These are phyloP conservation scores for Backusella tarrabulga DNA, from an alignment of 192 early-diverging fungal genomes.

Conservation along the genomic window DNA sequence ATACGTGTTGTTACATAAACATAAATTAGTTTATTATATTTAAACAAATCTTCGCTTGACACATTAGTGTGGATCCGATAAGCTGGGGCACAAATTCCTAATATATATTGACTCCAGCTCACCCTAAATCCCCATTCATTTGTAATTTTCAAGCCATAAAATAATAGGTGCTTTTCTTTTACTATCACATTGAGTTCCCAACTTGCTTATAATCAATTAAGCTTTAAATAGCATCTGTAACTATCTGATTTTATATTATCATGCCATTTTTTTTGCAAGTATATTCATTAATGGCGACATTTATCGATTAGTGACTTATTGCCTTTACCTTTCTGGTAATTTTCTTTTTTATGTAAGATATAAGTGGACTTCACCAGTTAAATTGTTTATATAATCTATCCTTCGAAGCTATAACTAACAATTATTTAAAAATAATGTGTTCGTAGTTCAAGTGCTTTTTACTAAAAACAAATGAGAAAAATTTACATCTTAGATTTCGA, in stretches of 20 bases:
- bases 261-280: no score
- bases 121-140: not conserved
- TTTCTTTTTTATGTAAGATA: no score
- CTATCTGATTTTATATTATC: not conserved
- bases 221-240: not conserved
- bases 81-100: not conserved
- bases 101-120: not conserved
- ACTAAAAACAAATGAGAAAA: not conserved
- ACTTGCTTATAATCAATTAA: not conserved
- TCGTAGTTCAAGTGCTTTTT: not conserved
- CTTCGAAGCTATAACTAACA: not conserved
- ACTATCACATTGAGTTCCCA: not conserved
- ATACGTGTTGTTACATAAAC: not conserved
- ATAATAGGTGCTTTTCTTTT: not conserved
- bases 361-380: no score
- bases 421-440: not conserved
- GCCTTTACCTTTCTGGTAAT: no score
- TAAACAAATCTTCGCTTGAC: not conserved
- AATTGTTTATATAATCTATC: not conserved
- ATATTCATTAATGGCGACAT: no score
- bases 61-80: not conserved
- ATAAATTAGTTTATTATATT: not conserved
- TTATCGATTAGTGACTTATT: no score
- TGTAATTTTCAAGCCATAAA: not conserved
- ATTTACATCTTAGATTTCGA: not conserved